Conservation (phyloP, 2,329 filamentous ascomycete species). For the Colletotrichum sidae region DNA sequence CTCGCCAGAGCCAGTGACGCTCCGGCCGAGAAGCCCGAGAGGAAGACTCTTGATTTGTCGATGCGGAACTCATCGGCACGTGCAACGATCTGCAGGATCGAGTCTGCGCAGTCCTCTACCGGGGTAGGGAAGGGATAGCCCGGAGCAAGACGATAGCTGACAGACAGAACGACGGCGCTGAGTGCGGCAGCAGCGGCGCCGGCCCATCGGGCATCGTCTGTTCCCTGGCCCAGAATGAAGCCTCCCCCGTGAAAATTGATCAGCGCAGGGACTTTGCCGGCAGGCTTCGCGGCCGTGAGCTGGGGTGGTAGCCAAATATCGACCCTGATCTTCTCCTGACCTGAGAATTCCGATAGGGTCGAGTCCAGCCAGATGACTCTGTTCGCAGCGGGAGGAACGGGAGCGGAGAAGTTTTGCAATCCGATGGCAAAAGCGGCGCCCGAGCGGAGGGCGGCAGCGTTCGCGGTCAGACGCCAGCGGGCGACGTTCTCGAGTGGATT, state of each 20-base stretch:
- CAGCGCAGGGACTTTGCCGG: slow-evolving; percentile 43
- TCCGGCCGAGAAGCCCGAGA: slow-evolving; percentile 74
- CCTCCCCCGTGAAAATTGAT: slow-evolving; percentile 77
- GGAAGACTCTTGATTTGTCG: slow-evolving; percentile 65
- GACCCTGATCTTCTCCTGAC: slow-evolving; percentile 55
- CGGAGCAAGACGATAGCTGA: slow-evolving; percentile 77
- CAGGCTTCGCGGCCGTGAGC: slow-evolving; percentile 32
- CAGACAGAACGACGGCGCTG: slow-evolving; percentile 70
- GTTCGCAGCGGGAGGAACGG: slow-evolving; percentile 52
- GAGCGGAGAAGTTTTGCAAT: slow-evolving; percentile 53
- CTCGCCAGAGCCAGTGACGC: slow-evolving; percentile 65
- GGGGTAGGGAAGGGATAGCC: slow-evolving; percentile 73
- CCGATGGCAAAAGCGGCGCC: slow-evolving; percentile 57
- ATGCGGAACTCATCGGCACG: slow-evolving; percentile 68
- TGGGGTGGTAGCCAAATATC: slow-evolving; percentile 56
- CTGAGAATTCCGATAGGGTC: slow-evolving; percentile 51
- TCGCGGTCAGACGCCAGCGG: slow-evolving; percentile 56
- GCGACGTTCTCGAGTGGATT: slow-evolving; percentile 58
- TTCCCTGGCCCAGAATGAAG: slow-evolving; percentile 72
- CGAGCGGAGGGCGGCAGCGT: slow-evolving; percentile 56
- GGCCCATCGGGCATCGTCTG: slow-evolving; percentile 73
- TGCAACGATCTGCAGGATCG: slow-evolving; percentile 69
- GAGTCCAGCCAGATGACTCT: slow-evolving; percentile 56
- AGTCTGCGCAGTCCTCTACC: slow-evolving; percentile 74
- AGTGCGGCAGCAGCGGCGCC: slow-evolving; percentile 62